Base-by-base conservation (phyloP, 1,284 basidiomycete species). In the Sanghuangporus baumii region DNA sequence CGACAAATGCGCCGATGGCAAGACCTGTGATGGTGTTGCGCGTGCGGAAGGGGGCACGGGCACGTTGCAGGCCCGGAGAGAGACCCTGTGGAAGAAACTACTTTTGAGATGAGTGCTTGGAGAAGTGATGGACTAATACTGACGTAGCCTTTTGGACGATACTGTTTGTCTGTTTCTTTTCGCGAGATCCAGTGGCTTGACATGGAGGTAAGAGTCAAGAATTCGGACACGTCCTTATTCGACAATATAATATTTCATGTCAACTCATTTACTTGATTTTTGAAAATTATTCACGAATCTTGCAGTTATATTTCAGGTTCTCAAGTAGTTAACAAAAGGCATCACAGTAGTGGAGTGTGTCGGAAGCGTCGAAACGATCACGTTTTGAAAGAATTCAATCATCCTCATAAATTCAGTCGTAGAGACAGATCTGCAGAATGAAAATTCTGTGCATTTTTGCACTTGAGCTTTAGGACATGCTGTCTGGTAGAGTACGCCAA, bases 1-100 rank as follows among this genome's bases (percentile, higher is more conserved):
- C 82, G 36, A 86, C 87, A 73, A 98, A 96, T 1, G 82, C 81
- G 50, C 86, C 80, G 62, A 98, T 83, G 3, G 80, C 72, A 46
- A 86, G 67, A 4, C 95, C 96, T 0, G 91, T 93, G 54, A 96
- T 61, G 14, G 87, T 82, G 74, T 98, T 98, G 67, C 83, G 83
- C 38, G 89, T 63, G 36, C 85, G 82, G 76, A 90, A 98, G 8
- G 93, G 95, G 68, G 84, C 84, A 41, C 96, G 86, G 12, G 96
- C 96, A 64, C 96, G 89, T 75, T 86, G 79, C 55, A 98, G 85
- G 48, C 93, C 93, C 23, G 86, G 84, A 9, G 94, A 96, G 84
- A 94, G 91, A 66, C 82, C 76, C 93, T 94, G 69, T 51, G 16
- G n/a, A 47, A n/a, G 26, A 16, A 14, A 16, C 6, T 7, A 12